phyloP scores from a whole-genome alignment of 2,329 filamentous ascomycete genomes.

The Xylaria polymorpha region DNA sequence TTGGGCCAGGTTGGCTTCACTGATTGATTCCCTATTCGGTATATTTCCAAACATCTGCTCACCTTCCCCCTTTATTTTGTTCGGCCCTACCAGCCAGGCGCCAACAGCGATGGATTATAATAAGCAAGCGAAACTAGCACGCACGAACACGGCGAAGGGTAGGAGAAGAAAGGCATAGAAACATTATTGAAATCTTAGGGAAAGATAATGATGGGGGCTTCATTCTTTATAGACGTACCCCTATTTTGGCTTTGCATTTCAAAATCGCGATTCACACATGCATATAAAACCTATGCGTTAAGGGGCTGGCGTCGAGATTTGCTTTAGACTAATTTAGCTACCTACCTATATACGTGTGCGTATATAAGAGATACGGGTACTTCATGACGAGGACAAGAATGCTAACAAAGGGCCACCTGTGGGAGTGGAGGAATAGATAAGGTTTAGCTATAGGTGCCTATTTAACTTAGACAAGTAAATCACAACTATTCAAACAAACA shows the following conservation, averaged over 20 bases:
- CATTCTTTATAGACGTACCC: constrained; percentile 7
- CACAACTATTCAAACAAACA: background rate
- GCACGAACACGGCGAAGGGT: no score
- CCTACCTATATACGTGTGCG: background rate
- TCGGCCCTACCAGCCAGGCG: background rate
- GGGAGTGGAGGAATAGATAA: background rate
- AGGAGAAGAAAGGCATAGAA: no score
- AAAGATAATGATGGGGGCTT: background rate
- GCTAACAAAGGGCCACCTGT: background rate
- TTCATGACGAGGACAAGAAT: background rate
- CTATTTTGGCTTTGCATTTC: background rate
- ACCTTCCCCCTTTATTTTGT: background rate
- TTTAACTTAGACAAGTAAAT: background rate
- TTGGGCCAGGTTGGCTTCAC: no score
- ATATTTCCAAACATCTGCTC: no score
- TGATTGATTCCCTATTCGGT: background rate
- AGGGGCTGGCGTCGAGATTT: background rate
- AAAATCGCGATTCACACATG: background rate
- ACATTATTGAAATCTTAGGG: background rate
- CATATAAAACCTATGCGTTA: constrained; percentile 16
- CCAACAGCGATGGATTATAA: no score
- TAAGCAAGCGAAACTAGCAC: background rate
- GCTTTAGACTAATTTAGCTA: background rate
- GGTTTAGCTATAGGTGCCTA: background rate
- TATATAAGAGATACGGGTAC: background rate